Base-by-base conservation (phyloP, 805 yeast species). In the Lachancea fermentati region DNA sequence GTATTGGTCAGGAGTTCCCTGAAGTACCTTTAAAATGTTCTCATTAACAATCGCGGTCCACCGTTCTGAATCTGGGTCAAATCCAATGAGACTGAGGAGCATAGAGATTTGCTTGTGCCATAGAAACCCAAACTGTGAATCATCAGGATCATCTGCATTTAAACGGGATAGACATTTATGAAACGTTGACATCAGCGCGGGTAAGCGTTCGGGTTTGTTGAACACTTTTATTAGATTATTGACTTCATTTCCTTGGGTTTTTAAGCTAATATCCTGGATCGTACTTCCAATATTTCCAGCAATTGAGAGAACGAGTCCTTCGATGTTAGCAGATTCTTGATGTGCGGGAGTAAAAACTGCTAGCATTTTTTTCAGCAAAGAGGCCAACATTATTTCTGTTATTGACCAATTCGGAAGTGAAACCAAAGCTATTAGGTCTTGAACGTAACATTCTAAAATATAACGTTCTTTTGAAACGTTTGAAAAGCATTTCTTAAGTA, bases 371-470 rank as follows among this genome's bases (percentile, higher is more conserved):
- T 63, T 68, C 51, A 72, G 60, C 2, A 80, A 40, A 1, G 77
- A 65, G 5, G 52, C 54, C 5, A 83, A 57, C 12, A 83, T 48
- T 0, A 66, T 48, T 44, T 76, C 84, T 1, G 80, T 69, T 0
- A 75, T 76, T 0, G 86, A 68, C 76, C 81, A 85, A 40, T 77
- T 80, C 0, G 87, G 85, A 6, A 58, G 58, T 2, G 63, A 57
- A 7, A 83, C 50, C 39, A 83, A 56, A 0, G 53, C 45, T 5
- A 77, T 42, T 15, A 84, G 58, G 50, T 85, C 95, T 32, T 72
- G 74, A 1, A 81, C 48, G 19, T 81, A 63, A 14, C 71, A 50
- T 25, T 81, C 87, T 29, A 83, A 49, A 2, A 68, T 54, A 26
- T 58, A 66, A 1, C 70, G 62, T 34, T 49, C 54, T 2, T 57